Conservation (phyloP, 768 basidiomycete species). For the Harrya chromipes region DNA sequence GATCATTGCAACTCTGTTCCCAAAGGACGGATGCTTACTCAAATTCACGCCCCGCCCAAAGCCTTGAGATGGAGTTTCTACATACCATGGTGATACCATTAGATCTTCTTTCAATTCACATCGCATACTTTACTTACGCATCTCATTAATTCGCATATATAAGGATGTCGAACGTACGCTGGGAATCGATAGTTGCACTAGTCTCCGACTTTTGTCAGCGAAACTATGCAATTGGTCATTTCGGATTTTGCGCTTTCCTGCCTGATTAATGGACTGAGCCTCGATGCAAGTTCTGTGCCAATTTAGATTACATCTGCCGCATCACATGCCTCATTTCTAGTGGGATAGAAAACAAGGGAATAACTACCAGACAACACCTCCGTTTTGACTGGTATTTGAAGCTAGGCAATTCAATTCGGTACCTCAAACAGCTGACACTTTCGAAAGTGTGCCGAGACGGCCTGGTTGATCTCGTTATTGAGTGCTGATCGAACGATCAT, state of each 20-base stretch:
- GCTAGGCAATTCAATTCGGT: conserved; percentile 13
- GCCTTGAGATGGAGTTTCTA: conserved; percentile 6
- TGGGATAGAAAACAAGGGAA: too few species aligned
- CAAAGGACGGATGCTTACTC: conserved; percentile 84
- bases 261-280: too few species aligned
- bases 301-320: neutral
- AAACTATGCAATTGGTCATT: too few species aligned
- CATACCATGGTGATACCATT: neutral
- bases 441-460: conserved; percentile 33
- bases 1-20: conserved; percentile 97
- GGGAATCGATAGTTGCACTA: neutral
- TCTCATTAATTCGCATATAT: conserved; percentile 15
- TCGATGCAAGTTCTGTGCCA: too few species aligned
- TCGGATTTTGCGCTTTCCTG: too few species aligned
- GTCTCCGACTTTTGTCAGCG: too few species aligned
- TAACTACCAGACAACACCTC: too few species aligned
- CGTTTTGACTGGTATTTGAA: too few species aligned
- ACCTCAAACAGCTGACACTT: conserved; percentile 38
- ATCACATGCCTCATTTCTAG: too few species aligned
- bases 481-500: conserved; percentile 43
- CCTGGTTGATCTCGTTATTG: conserved; percentile 28
- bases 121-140: conserved; percentile 14
- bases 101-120: neutral
- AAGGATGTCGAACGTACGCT: too few species aligned
- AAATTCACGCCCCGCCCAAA: conserved; percentile 64